These are phyloP conservation scores for Achlya hypogyna DNA, from an alignment of 352 stramenopile species.

Conservation along the genomic window DNA sequence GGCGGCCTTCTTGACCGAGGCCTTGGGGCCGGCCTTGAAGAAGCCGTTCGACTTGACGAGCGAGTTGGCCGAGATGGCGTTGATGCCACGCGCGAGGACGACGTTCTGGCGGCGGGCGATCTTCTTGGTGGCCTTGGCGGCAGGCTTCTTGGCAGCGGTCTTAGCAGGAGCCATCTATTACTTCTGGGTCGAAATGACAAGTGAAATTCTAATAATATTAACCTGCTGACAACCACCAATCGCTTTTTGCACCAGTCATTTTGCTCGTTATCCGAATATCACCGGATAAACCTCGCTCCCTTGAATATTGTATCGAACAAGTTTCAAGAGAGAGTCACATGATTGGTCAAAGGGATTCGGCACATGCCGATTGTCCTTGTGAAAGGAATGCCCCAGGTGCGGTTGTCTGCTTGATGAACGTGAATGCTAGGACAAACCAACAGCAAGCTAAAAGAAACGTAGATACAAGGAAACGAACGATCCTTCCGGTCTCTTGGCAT, in stretches of 20 bases:
- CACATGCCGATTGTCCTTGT: neutral
- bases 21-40: conserved; percentile 48
- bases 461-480: too few relatives aligned
- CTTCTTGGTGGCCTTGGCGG: conserved; percentile 14
- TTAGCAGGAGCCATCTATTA: conserved; percentile 20
- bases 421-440: too few relatives aligned
- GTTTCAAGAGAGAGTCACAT: neutral
- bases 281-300: conserved; percentile 5
- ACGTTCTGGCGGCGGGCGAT: conserved; percentile 40
- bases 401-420: too few relatives aligned
- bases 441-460: too few relatives aligned
- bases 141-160: conserved; percentile 2
- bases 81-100: conserved; percentile 65
- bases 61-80: conserved; percentile 63
- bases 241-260: conserved; percentile 15
- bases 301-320: neutral
- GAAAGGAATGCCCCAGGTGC: too few relatives aligned
- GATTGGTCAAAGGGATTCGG: too few relatives aligned
- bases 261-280: conserved; percentile 1
- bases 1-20: conserved; percentile 41
- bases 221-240: neutral
- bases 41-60: conserved; percentile 51
- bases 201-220: neutral
- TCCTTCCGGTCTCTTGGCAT: too few relatives aligned
- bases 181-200: conserved; percentile 20